Evolutionary conservation across 2,329 filamentous ascomycete genomes (phyloP).

Genomic region (Ascochyta fabae): DNA sequence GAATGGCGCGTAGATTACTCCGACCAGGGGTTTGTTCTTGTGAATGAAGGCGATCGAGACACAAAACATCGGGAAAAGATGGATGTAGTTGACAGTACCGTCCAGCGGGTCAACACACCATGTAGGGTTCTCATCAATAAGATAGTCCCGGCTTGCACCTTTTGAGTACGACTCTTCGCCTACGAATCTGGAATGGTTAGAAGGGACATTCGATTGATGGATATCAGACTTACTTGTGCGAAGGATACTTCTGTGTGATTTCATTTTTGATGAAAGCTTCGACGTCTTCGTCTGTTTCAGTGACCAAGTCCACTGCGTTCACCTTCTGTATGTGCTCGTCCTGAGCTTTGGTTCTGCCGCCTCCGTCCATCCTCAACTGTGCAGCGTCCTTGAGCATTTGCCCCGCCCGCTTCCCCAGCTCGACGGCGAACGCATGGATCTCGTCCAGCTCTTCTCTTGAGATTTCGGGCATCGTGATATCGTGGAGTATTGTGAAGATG

Average conservation of each 20-base stretch:
- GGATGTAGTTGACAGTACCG: conserved; percentile 81
- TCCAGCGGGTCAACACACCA: conserved; percentile 82
- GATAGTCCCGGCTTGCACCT: conserved; percentile 70
- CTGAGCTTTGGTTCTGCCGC: conserved; percentile 27
- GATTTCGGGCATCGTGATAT: conserved; percentile 32
- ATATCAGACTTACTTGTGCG: conserved; percentile 64
- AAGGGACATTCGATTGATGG: background rate
- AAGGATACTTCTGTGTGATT: conserved; percentile 67
- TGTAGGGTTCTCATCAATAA: conserved; percentile 69
- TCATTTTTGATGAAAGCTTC: conserved; percentile 71
- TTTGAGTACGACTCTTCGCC: conserved; percentile 79
- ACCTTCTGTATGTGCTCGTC: conserved; percentile 69
- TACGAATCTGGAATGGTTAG: conserved; percentile 63
- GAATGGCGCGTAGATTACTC: conserved; percentile 76
- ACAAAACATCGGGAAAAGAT: conserved; percentile 82
- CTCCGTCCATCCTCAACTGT: conserved; percentile 59
- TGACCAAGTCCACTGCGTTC: conserved; percentile 78
- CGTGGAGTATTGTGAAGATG: background rate
- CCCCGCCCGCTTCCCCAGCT: conserved; percentile 74
- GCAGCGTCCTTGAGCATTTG: conserved; percentile 69
- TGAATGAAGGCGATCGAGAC: conserved; percentile 76
- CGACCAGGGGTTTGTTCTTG: conserved; percentile 66
- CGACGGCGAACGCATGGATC: conserved; percentile 73
- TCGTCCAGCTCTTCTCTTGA: conserved; percentile 61
- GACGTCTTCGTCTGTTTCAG: conserved; percentile 76